These are phyloP conservation scores for Leccinellum albellum DNA, from an alignment of 768 basidiomycete species.

Conservation along the genomic window DNA sequence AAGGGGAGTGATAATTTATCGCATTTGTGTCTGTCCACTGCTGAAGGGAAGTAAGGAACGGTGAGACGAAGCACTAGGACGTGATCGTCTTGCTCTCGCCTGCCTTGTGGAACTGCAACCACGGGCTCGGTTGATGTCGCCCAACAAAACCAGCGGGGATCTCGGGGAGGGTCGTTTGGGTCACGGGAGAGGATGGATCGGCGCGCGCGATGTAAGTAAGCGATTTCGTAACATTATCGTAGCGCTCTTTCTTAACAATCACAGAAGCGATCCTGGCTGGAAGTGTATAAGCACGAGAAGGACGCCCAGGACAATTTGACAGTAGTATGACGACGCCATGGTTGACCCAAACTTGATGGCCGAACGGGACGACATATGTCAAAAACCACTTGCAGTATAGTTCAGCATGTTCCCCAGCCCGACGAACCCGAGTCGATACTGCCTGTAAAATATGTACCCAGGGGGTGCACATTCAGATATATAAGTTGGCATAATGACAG, in stretches of 20 bases:
- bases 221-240: slow-evolving; percentile 28
- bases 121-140: slow-evolving; percentile 22
- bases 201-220: slow-evolving; percentile 29
- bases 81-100: slow-evolving; percentile 28
- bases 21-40: slow-evolving; percentile 42
- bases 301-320: slow-evolving; percentile 36
- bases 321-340: background rate
- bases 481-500: slow-evolving; percentile 35
- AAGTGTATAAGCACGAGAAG: slow-evolving; percentile 35
- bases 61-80: slow-evolving; percentile 30
- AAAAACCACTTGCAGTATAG: slow-evolving; percentile 21
- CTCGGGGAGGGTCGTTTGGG: slow-evolving; percentile 31
- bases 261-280: slow-evolving; percentile 41
- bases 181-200: slow-evolving; percentile 21
- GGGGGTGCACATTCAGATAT: slow-evolving; percentile 36
- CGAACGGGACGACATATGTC: background rate
- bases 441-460: slow-evolving; percentile 27
- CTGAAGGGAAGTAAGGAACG: slow-evolving; percentile 32
- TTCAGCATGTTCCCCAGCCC: slow-evolving; percentile 34
- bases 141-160: slow-evolving; percentile 36
- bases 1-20: slow-evolving; percentile 40
- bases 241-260: slow-evolving; percentile 36
- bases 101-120: slow-evolving; percentile 31
- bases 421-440: slow-evolving; percentile 28
- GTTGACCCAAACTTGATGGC: no score